Percentiles rank a stretch among this genome's conserved stretches.
Evolutionary conservation across 352 stramenopile genomes (phyloP).

Genomic region (Blastocystis sp.): DNA sequence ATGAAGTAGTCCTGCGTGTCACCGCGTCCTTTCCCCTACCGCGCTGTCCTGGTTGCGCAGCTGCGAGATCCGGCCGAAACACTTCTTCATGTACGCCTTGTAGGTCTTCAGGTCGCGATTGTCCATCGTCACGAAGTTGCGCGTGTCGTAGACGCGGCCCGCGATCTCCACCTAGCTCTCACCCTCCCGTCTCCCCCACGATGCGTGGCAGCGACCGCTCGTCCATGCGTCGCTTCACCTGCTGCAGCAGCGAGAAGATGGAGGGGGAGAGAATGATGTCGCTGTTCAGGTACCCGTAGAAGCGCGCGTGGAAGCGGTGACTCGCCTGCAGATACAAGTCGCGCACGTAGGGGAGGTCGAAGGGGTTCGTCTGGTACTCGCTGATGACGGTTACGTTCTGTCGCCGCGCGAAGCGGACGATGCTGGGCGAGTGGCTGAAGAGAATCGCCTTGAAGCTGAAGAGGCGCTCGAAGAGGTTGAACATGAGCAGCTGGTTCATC

Average conservation of each 20-base stretch:
- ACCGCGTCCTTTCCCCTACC: background rate
- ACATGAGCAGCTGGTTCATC: slow-evolving; percentile 18
- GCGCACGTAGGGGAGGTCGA: slow-evolving; percentile 17
- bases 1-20: slow-evolving; percentile 42
- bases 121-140: background rate
- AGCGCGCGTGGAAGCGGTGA: background rate
- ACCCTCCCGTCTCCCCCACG: background rate
- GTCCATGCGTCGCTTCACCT: background rate
- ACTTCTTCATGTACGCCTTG: background rate
- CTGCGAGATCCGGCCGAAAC: background rate
- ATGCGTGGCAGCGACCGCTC: background rate
- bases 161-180: slow-evolving; percentile 13
- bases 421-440: background rate
- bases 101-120: background rate
- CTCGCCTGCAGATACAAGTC: slow-evolving; percentile 29
- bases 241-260: background rate
- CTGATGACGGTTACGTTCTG: slow-evolving; percentile 3
- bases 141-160: background rate
- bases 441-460: slow-evolving; percentile 5
- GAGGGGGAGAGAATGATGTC: slow-evolving; percentile 6
- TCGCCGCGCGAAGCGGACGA: background rate
- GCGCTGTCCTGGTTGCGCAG: slow-evolving; percentile 4
- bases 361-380: slow-evolving; percentile 16
- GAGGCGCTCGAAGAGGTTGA: background rate
- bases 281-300: slow-evolving; percentile 47